A percentile compares a stretch with the other conserved stretches of the same genome.
phyloP scores from a whole-genome alignment of 257 asterid species.

The Nicotiana sylvestris region DNA sequence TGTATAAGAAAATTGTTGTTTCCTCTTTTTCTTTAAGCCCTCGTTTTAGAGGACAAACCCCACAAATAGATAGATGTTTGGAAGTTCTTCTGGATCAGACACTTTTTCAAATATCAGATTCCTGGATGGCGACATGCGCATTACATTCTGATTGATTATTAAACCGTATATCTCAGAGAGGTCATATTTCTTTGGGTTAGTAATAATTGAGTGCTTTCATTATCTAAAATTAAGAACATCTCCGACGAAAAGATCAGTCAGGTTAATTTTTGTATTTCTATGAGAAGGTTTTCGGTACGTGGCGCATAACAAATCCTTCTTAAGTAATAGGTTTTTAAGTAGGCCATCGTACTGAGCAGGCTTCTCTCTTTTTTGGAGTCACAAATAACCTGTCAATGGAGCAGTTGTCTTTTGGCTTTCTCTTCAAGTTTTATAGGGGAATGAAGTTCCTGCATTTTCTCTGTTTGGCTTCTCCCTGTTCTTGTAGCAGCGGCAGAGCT shows the following conservation, averaged over 20 bases:
- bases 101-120: neutral
- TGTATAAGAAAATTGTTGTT: neutral
- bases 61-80: neutral
- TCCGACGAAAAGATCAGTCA: neutral
- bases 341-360: neutral
- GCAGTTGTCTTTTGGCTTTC: neutral
- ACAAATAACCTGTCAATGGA: neutral
- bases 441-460: neutral
- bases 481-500: too few species aligned
- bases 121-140: neutral
- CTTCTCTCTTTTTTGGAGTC: neutral
- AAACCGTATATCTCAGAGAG: neutral
- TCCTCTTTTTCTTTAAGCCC: neutral
- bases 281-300: neutral
- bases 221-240: neutral
- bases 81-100: conserved; percentile 4
- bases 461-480: neutral
- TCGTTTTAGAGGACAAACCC: neutral
- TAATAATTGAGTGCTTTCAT: neutral
- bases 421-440: neutral
- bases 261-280: neutral
- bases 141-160: neutral
- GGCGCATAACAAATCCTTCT: neutral
- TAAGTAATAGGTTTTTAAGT: neutral
- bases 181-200: neutral